These are phyloP conservation scores for Sanguinoderma infundibulare DNA, from an alignment of 1,284 basidiomycete species.

Conservation along the genomic window DNA sequence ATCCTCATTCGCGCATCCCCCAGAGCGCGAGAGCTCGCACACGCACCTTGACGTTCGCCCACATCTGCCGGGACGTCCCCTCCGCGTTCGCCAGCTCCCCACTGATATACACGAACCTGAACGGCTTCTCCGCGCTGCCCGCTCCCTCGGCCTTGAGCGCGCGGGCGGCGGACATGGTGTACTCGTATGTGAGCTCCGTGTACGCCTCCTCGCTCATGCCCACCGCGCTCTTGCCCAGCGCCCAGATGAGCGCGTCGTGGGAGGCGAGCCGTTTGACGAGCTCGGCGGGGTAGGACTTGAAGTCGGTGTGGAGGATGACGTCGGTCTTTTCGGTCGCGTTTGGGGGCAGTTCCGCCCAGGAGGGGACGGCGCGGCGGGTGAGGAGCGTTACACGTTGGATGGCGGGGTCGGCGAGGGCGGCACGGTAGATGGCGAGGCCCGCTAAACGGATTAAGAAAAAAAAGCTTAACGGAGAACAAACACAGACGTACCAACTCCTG, in stretches of 20 bases:
- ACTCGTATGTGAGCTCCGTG: slow-evolving; percentile 42
- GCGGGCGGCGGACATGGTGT: slow-evolving; percentile 35
- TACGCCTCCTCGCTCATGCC: slow-evolving; percentile 44
- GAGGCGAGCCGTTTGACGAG: slow-evolving; percentile 36
- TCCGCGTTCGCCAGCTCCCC: slow-evolving; percentile 37
- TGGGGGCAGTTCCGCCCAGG: slow-evolving; percentile 38
- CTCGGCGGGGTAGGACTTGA: slow-evolving; percentile 38
- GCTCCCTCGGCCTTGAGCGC: slow-evolving; percentile 38
- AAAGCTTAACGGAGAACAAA: no score
- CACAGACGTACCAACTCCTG: no score
- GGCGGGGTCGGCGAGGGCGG: slow-evolving; percentile 39
- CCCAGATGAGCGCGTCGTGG: slow-evolving; percentile 48
- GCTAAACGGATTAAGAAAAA: no score
- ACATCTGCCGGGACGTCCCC: slow-evolving; percentile 35
- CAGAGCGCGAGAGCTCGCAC: no score
- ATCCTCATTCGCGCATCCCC: not conserved
- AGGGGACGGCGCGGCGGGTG: slow-evolving; percentile 35
- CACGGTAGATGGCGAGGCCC: slow-evolving; percentile 43
- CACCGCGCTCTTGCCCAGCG: slow-evolving; percentile 37
- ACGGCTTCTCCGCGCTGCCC: slow-evolving; percentile 32
- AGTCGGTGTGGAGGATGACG: slow-evolving; percentile 40
- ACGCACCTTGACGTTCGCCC: slow-evolving; percentile 40
- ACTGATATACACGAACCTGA: slow-evolving; percentile 41
- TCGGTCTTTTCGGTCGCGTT: slow-evolving; percentile 37
- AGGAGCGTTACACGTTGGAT: slow-evolving; percentile 41